Evolutionary conservation across 441 rosid species (phyloP), one percentile per base, ranked within the genome.

Genomic region (Gossypium davidsonii): DNA sequence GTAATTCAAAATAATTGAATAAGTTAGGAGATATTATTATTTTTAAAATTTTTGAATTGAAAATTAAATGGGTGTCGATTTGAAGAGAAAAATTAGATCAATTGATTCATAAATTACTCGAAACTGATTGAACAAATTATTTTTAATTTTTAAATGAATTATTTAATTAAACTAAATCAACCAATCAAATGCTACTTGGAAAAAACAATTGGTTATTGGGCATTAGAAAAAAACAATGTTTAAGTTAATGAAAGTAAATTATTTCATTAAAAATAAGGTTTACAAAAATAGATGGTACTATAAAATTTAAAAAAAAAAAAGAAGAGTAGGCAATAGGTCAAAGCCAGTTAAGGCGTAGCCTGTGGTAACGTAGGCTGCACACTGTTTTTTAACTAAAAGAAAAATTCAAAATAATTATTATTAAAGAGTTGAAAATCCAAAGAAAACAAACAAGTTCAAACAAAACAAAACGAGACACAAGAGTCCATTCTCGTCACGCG

Each of bases 351-450:
- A 48, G 21, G 21, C 39, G 51, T 4, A 2, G 70, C 17, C 37
- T 12, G 70, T 44, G 37, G 17, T 14, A 21, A 65, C 34, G 17
- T 44, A 9, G 44, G 34, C 70, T 20, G 53, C 34, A 42, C 14
- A 23, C 57, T 23, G 37, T 66, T 20, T 34, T 3, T 48, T 14
- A 23, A 46, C 57, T 46, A 6, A 2, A 64, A 63, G 34, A 60
- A 15, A 1, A 25, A 14, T 26, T 59, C 18, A 20, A n/a, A 51
- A 37, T 2, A 39, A 10, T 15, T 9, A 42, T 46, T 25, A 72
- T 44, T 26, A 62, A 52, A n/a, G 76, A 23, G 76, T 64, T 73
- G 76, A 73, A 73, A 63, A 49, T 62, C 21, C 5, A 10, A 53
- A 64, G 21, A n/a, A 52, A 73, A 73, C 76, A 51, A 63, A 52